phyloP scores from a whole-genome alignment of 2,329 filamentous ascomycete species.

The Cercospora sesami region DNA sequence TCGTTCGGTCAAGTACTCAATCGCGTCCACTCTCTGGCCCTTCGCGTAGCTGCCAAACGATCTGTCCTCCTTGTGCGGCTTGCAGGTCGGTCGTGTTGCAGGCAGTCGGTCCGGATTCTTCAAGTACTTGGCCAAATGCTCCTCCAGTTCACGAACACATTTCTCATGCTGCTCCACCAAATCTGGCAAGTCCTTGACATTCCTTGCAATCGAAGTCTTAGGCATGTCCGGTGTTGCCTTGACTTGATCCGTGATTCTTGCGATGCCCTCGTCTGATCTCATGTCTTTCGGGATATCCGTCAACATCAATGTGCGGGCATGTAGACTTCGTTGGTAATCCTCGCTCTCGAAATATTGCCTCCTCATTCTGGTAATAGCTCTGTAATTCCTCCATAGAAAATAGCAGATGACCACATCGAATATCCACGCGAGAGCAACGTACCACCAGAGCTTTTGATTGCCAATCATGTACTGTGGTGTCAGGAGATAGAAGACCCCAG shows the following conservation, averaged over 20 bases:
- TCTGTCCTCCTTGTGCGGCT: constrained; percentile 76
- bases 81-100: constrained; percentile 72
- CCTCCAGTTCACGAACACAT: constrained; percentile 78
- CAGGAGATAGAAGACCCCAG: constrained; percentile 52
- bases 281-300: constrained; percentile 79
- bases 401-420: constrained; percentile 74
- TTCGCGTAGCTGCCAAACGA: constrained; percentile 55
- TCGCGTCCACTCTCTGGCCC: constrained; percentile 82
- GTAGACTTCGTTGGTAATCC: constrained; percentile 85
- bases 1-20: constrained; percentile 84
- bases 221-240: constrained; percentile 77
- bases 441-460: constrained; percentile 55
- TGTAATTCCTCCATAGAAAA: constrained; percentile 91
- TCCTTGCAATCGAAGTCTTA: constrained; percentile 79
- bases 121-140: constrained; percentile 82
- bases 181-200: constrained; percentile 84
- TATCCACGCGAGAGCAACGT: constrained; percentile 60
- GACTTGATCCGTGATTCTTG: constrained; percentile 76
- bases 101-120: constrained; percentile 83
- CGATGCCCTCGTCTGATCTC: constrained; percentile 81
- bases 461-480: constrained; percentile 55
- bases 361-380: constrained; percentile 67
- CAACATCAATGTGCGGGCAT: constrained; percentile 68
- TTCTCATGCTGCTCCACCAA: constrained; percentile 82
- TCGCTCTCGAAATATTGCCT: constrained; percentile 78